Percentiles rank a stretch among this genome's conserved stretches.
phyloP scores from a whole-genome alignment of 441 rosid genomes.

The Eugenia klotzschiana region DNA sequence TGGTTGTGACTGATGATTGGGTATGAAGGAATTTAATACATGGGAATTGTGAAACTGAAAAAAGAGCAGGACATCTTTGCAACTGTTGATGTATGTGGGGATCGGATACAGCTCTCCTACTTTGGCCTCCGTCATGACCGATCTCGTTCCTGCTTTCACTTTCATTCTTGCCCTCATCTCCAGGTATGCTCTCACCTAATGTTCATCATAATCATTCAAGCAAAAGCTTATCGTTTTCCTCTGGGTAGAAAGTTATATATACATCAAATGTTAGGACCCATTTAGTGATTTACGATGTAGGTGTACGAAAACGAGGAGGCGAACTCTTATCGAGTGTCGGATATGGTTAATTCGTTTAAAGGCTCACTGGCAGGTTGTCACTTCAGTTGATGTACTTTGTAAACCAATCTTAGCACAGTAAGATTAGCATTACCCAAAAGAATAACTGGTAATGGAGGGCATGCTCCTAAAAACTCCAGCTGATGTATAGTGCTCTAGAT shows the following conservation, averaged over 20 bases:
- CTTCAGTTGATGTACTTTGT: background rate
- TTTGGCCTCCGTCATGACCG: conserved; percentile 20
- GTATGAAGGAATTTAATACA: background rate
- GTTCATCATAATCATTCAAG: background rate
- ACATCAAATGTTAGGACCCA: background rate
- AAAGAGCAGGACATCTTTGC: conserved; percentile 6
- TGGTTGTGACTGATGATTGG: background rate
- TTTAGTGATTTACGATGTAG: background rate
- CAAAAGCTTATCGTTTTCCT: background rate
- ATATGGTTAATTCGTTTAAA: background rate
- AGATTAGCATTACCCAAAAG: background rate
- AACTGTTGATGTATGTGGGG: conserved; percentile 14
- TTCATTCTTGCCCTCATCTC: conserved; percentile 31
- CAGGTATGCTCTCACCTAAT: conserved; percentile 10
- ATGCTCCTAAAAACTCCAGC: background rate
- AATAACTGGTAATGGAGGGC: background rate
- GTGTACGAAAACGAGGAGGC: background rate
- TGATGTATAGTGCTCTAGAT: background rate
- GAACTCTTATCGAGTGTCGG: background rate
- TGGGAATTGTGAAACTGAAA: background rate
- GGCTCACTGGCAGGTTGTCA: background rate
- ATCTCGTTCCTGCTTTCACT: conserved; percentile 30
- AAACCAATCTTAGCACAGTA: background rate
- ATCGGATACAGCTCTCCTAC: conserved; percentile 27
- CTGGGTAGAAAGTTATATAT: background rate